Evolutionary conservation across 257 asterid genomes (phyloP).

Genomic region (Przewalskia tangutica): DNA sequence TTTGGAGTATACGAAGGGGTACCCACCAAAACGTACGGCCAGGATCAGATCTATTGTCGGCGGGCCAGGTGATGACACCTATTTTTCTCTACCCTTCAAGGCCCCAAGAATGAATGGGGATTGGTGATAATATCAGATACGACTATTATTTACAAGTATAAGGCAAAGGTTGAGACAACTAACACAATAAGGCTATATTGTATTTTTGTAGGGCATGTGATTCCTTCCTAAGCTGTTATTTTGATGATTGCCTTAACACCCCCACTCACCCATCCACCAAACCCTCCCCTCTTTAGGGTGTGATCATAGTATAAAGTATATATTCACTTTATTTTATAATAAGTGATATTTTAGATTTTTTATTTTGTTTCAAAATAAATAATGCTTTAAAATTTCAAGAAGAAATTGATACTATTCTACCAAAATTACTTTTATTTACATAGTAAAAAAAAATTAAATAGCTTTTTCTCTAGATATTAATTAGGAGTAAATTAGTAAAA

Average conservation of each 20-base stretch:
- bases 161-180: slow-evolving; percentile 5
- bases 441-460: no score
- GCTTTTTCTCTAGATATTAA: no score
- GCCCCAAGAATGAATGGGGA: background rate
- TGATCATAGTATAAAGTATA: no score
- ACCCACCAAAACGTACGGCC: slow-evolving; percentile 48
- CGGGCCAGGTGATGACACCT: slow-evolving; percentile 22
- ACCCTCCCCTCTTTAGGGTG: slow-evolving; percentile 10
- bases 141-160: background rate
- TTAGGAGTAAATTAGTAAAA: no score
- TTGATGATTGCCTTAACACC: slow-evolving; percentile 25
- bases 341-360: no score
- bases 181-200: background rate
- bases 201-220: slow-evolving; percentile 38
- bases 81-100: background rate
- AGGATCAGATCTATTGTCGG: slow-evolving; percentile 38
- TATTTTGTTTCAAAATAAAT: no score
- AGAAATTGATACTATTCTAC: no score
- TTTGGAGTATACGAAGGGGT: slow-evolving; percentile 27
- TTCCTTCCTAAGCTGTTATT: slow-evolving; percentile 44
- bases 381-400: no score
- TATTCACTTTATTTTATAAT: no score
- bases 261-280: background rate
- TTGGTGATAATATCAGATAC: slow-evolving; percentile 9
- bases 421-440: no score